These are phyloP conservation scores for Aspergillus tubingensis DNA, from an alignment of 2,329 filamentous ascomycete species.

Conservation along the genomic window DNA sequence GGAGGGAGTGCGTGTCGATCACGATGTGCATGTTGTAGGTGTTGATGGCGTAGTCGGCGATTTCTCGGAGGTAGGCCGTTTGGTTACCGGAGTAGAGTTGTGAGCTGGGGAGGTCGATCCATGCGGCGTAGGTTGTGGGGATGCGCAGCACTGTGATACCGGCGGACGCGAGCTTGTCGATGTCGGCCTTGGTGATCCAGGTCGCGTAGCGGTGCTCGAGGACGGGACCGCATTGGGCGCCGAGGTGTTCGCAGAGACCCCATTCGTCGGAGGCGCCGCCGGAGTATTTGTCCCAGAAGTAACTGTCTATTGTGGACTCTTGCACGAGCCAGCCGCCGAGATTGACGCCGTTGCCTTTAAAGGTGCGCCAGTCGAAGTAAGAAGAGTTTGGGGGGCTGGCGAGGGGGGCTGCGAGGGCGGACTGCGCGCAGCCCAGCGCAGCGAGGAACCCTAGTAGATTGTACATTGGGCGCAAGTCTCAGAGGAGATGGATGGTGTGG, in stretches of 20 bases:
- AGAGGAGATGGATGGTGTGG: background rate
- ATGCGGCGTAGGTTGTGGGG: conserved; percentile 21
- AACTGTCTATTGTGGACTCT: conserved; percentile 28
- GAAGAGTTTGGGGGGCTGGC: background rate
- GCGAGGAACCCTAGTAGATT: background rate
- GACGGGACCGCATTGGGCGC: conserved; percentile 15
- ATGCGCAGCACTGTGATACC: conserved; percentile 20
- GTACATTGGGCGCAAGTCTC: background rate
- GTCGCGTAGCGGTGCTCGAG: conserved; percentile 22
- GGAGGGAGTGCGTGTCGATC: conserved; percentile 30
- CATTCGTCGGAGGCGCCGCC: conserved; percentile 28
- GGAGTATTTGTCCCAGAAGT: conserved; percentile 24
- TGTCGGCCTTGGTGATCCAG: conserved; percentile 18
- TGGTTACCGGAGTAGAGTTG: conserved; percentile 29
- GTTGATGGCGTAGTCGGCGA: conserved; percentile 26
- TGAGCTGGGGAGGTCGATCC: conserved; percentile 28
- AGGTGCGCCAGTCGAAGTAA: conserved; percentile 25
- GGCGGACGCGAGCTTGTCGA: conserved; percentile 16
- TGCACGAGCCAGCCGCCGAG: conserved; percentile 29
- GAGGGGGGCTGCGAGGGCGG: conserved; percentile 5
- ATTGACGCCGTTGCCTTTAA: conserved; percentile 25
- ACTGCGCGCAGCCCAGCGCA: background rate
- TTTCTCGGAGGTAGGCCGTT: conserved; percentile 20
- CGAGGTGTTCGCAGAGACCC: conserved; percentile 20
- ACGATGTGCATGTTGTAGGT: conserved; percentile 30